phyloP scores from a whole-genome alignment of 768 basidiomycete genomes.

The Daedalea quercina region DNA sequence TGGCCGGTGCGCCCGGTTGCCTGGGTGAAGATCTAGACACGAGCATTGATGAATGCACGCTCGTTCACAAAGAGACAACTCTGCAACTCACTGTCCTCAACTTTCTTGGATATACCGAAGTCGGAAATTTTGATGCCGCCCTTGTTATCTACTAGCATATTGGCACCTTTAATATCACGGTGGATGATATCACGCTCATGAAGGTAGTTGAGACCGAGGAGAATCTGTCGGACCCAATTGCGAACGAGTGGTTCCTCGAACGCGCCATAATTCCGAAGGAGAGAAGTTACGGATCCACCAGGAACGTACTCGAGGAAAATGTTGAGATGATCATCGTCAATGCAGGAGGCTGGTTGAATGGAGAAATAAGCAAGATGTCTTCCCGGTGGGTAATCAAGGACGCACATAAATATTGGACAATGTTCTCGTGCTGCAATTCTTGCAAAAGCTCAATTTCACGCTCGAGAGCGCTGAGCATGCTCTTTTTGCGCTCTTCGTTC shows the following conservation, averaged over 20 bases:
- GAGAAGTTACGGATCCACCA: constrained; percentile 87
- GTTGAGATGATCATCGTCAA: constrained; percentile 86
- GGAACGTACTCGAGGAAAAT: constrained; percentile 98
- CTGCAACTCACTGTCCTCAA: constrained; percentile 90
- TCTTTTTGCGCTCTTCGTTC: constrained; percentile 89
- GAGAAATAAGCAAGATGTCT: not conserved
- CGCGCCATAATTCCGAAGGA: constrained; percentile 86
- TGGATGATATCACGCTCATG: constrained; percentile 94
- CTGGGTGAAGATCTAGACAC: constrained; percentile 36
- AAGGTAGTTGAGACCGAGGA: constrained; percentile 83
- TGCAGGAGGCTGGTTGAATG: constrained; percentile 69
- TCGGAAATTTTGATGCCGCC: constrained; percentile 97
- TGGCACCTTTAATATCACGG: constrained; percentile 98
- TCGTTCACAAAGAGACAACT: not conserved
- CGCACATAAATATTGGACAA: constrained; percentile 96
- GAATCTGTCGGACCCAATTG: constrained; percentile 89
- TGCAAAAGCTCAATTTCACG: constrained; percentile 92
- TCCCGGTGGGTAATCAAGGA: constrained; percentile 9
- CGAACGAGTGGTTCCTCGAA: constrained; percentile 90
- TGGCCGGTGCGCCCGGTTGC: constrained; percentile 76
- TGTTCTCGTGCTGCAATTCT: constrained; percentile 89
- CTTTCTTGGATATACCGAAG: constrained; percentile 95
- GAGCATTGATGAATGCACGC: not conserved
- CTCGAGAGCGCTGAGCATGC: constrained; percentile 88
- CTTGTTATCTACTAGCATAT: constrained; percentile 97